Percentiles rank a stretch among this genome's conserved stretches.
These are phyloP conservation scores for Epicoccum nigrum DNA, from an alignment of 2,329 filamentous ascomycete genomes.

Conservation along the genomic window DNA sequence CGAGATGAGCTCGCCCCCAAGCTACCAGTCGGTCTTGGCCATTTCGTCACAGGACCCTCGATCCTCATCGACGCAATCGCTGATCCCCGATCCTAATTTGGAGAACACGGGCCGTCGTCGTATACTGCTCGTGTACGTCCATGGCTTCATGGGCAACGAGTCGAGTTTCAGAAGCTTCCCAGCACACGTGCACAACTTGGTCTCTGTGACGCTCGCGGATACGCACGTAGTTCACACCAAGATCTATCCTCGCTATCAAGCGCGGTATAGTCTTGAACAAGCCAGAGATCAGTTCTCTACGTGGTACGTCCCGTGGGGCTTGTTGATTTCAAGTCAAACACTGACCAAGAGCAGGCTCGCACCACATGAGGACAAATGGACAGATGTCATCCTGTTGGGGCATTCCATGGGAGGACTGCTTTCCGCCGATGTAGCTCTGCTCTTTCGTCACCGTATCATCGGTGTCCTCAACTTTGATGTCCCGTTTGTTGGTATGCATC, in stretches of 20 bases:
- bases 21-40: constrained; percentile 29
- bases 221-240: constrained; percentile 86
- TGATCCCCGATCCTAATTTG: constrained; percentile 46
- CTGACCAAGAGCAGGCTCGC: constrained; percentile 61
- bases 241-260: constrained; percentile 81
- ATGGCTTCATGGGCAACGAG: constrained; percentile 89
- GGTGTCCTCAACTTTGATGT: constrained; percentile 84
- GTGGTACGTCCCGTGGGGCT: constrained; percentile 59
- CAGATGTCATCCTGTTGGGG: constrained; percentile 82
- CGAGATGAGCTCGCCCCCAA: constrained; percentile 24
- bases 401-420: constrained; percentile 91
- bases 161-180: constrained; percentile 88
- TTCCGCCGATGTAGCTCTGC: constrained; percentile 76
- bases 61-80: constrained; percentile 54
- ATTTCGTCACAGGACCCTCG: constrained; percentile 51
- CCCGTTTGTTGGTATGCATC: constrained; percentile 87
- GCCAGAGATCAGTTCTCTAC: constrained; percentile 82
- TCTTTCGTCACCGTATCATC: constrained; percentile 77
- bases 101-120: constrained; percentile 52
- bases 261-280: constrained; percentile 71
- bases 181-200: constrained; percentile 79
- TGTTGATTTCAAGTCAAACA: neutral
- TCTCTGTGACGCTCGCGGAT: constrained; percentile 69
- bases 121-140: constrained; percentile 81
- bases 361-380: constrained; percentile 74